These are phyloP conservation scores for Picochlorum sp. DNA, from an alignment of 139 green algal genomes.

Conservation along the genomic window DNA sequence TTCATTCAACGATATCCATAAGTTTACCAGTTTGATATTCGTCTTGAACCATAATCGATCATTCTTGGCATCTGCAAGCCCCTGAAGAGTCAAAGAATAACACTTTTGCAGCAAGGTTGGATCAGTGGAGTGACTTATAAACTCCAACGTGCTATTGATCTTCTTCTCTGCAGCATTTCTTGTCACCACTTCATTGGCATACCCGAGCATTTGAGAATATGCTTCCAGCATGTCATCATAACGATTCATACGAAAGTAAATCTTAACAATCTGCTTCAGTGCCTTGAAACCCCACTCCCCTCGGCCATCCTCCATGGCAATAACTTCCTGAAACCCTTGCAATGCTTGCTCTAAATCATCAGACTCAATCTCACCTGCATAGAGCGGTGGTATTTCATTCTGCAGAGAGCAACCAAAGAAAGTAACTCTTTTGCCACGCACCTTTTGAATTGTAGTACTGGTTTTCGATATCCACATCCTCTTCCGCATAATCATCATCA, in stretches of 20 bases:
- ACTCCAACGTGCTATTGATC: conserved; percentile 95
- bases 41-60: conserved; percentile 99
- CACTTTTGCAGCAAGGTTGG: conserved; percentile 84
- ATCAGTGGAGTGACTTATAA: conserved; percentile 63
- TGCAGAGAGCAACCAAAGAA: no score
- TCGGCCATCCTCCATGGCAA: conserved; percentile 91
- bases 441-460: conserved; percentile 98
- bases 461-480: conserved; percentile 98
- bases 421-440: background rate
- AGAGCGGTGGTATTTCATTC: no score
- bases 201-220: conserved; percentile 76
- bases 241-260: conserved; percentile 71
- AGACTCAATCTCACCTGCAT: conserved; percentile 71
- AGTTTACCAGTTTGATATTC: conserved; percentile 88
- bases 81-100: conserved; percentile 85
- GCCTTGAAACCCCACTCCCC: conserved; percentile 98
- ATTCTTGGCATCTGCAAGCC: conserved; percentile 83
- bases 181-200: conserved; percentile 76
- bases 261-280: conserved; percentile 97
- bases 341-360: conserved; percentile 66
- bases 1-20: conserved; percentile 82
- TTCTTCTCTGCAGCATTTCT: conserved; percentile 97
- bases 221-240: conserved; percentile 1
- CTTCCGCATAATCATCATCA: conserved; percentile 90
- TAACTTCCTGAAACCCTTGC: conserved; percentile 81